A percentile compares a stretch with the other conserved stretches of the same genome.
Evolutionary conservation across 2,329 filamentous ascomycete genomes (phyloP).

Genomic region (Paecilomyces formosus): DNA sequence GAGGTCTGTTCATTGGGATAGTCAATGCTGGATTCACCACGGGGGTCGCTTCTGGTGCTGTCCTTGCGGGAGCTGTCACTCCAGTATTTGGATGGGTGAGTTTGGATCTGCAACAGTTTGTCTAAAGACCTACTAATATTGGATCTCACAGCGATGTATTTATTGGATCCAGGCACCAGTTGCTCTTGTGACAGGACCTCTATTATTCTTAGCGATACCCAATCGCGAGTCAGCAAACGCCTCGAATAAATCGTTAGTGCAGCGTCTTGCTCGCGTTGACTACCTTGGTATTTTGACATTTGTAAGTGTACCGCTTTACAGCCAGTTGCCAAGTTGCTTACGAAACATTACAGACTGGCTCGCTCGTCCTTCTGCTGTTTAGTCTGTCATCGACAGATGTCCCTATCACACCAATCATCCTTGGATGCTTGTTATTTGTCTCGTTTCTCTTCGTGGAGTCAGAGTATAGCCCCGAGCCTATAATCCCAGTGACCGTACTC

Average conservation of each 20-base stretch:
- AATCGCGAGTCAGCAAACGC: slow-evolving; percentile 30
- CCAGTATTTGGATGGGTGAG: slow-evolving; percentile 62
- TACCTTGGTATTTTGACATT: slow-evolving; percentile 65
- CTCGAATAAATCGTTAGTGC: slow-evolving; percentile 31
- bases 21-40: slow-evolving; percentile 66
- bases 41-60: slow-evolving; percentile 64
- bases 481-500: slow-evolving; percentile 66
- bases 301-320: slow-evolving; percentile 35
- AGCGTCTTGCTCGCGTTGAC: slow-evolving; percentile 61
- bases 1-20: slow-evolving; percentile 67
- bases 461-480: slow-evolving; percentile 57
- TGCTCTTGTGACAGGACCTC: slow-evolving; percentile 52
- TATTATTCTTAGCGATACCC: slow-evolving; percentile 61
- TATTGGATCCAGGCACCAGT: slow-evolving; percentile 67
- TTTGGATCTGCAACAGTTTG: slow-evolving; percentile 2
- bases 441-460: slow-evolving; percentile 56
- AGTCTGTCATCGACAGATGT: slow-evolving; percentile 60
- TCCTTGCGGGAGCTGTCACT: slow-evolving; percentile 60
- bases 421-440: slow-evolving; percentile 54
- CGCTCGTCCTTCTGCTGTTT: slow-evolving; percentile 66
- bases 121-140: background rate
- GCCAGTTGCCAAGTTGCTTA: background rate
- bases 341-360: slow-evolving; percentile 41
- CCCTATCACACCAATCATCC: slow-evolving; percentile 50
- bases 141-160: slow-evolving; percentile 51